A percentile compares a stretch with the other conserved stretches of the same genome.
Conservation (phyloP, 2,329 filamentous ascomycete genomes). For the Pseudomassariella vexata region DNA sequence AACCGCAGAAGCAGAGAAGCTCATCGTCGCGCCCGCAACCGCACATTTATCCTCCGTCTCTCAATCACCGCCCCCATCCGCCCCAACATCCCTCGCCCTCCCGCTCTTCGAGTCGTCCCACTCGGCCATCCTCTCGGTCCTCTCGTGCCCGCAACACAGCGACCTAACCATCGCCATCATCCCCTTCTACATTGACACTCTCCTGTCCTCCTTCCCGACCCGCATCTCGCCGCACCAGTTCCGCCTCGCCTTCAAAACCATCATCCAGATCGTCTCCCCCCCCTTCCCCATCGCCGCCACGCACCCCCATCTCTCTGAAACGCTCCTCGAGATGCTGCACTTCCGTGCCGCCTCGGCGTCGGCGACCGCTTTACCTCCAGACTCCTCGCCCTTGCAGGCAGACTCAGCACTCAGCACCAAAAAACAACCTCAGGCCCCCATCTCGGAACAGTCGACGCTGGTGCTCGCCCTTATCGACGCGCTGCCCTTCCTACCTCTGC, state of each 20-base stretch:
- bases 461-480: slow-evolving; percentile 74
- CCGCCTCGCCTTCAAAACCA: slow-evolving; percentile 77
- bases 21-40: slow-evolving; percentile 69
- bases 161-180: slow-evolving; percentile 64
- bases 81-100: slow-evolving; percentile 39
- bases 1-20: slow-evolving; percentile 59
- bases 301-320: slow-evolving; percentile 74
- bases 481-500: slow-evolving; percentile 65
- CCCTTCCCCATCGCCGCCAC: slow-evolving; percentile 68
- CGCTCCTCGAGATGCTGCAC: slow-evolving; percentile 71
- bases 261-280: slow-evolving; percentile 76
- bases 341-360: slow-evolving; percentile 52
- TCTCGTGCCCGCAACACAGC: slow-evolving; percentile 74
- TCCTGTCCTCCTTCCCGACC: slow-evolving; percentile 73
- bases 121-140: slow-evolving; percentile 71
- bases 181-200: slow-evolving; percentile 76
- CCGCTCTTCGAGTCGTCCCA: slow-evolving; percentile 84
- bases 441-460: slow-evolving; percentile 77
- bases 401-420: no score
- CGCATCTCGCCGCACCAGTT: slow-evolving; percentile 82
- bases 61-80: slow-evolving; percentile 16
- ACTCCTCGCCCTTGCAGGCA: slow-evolving; percentile 22
- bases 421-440: slow-evolving; percentile 19
- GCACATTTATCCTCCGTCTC: slow-evolving; percentile 56
- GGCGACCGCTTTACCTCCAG: slow-evolving; percentile 33